A percentile compares a stretch with the other conserved stretches of the same genome.
Conservation (phyloP, 805 yeast genomes). For the Maudiozyma turicensis region DNA sequence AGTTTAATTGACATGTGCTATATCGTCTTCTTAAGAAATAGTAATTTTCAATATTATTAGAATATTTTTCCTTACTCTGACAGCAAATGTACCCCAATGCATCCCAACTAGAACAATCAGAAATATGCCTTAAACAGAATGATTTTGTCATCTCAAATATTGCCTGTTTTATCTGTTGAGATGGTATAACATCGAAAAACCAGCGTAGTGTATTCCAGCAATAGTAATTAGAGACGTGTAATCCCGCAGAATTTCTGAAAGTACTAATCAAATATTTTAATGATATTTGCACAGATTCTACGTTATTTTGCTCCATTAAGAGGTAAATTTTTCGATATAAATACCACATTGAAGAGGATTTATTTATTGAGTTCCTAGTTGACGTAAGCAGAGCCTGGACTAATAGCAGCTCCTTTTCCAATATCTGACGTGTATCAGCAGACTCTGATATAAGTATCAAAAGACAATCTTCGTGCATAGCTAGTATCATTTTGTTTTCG, state of each 20-base stretch:
- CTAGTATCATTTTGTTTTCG: constrained; percentile 29
- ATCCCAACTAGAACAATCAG: constrained; percentile 32
- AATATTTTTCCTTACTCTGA: constrained; percentile 2
- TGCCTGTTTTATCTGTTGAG: constrained; percentile 2
- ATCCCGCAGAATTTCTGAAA: constrained; percentile 18
- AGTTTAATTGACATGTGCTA: neutral
- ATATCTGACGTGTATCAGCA: constrained; percentile 1
- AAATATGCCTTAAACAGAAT: constrained; percentile 21
- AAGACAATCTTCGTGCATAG: constrained; percentile 24
- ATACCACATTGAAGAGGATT: constrained; percentile 33
- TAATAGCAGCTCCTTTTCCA: constrained; percentile 14
- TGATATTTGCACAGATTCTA: constrained; percentile 2
- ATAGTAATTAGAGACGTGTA: constrained; percentile 32
- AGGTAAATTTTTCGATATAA: constrained; percentile 25
- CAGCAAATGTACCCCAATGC: constrained; percentile 17
- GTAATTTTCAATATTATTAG: constrained; percentile 7
- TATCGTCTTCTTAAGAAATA: constrained; percentile 1
- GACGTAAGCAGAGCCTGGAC: constrained; percentile 25
- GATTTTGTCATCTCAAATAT: constrained; percentile 10
- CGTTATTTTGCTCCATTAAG: neutral
- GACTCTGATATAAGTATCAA: constrained; percentile 4
- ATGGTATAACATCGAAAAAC: constrained; percentile 19
- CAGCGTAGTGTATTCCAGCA: constrained; percentile 33
- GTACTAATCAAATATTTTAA: constrained; percentile 1
- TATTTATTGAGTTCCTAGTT: constrained; percentile 28